Evolutionary conservation across 148 eudicot genomes (phyloP).

Genomic region (Rhododendron kiyosumense): DNA sequence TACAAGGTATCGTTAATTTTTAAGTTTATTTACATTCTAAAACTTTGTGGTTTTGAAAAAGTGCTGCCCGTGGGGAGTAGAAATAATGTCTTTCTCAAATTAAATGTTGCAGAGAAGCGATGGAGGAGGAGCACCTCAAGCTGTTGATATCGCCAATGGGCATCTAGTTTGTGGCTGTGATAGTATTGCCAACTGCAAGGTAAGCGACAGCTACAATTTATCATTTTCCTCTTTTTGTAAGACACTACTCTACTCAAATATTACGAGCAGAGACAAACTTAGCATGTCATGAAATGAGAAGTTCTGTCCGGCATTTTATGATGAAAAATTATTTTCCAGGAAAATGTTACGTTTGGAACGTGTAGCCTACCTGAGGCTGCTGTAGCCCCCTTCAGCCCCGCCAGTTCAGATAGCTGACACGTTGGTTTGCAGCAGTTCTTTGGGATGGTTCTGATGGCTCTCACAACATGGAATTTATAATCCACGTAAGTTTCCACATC

Average conservation of each 20-base stretch:
- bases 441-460: slow-evolving; percentile 19
- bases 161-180: slow-evolving; percentile 71
- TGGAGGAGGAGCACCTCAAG: slow-evolving; percentile 92
- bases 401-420: slow-evolving; percentile 14
- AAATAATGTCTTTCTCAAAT: not conserved
- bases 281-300: not conserved
- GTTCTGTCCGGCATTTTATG: not conserved
- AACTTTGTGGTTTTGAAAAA: not conserved
- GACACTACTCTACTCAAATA: not conserved
- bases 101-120: slow-evolving; percentile 71
- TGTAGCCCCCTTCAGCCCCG: slow-evolving; percentile 23
- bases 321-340: slow-evolving; percentile 30
- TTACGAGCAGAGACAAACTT: not conserved
- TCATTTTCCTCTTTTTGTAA: not conserved
- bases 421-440: slow-evolving; percentile 33
- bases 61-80: not conserved
- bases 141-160: slow-evolving; percentile 81
- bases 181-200: slow-evolving; percentile 67
- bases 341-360: slow-evolving; percentile 62
- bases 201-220: slow-evolving; percentile 20
- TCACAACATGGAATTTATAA: slow-evolving; percentile 3
- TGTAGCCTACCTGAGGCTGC: slow-evolving; percentile 49
- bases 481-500: not conserved
- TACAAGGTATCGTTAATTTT: slow-evolving; percentile 56
- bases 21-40: not conserved